These are phyloP conservation scores for Cystobasidium sp. DNA, from an alignment of 1,284 basidiomycete species.

Conservation along the genomic window DNA sequence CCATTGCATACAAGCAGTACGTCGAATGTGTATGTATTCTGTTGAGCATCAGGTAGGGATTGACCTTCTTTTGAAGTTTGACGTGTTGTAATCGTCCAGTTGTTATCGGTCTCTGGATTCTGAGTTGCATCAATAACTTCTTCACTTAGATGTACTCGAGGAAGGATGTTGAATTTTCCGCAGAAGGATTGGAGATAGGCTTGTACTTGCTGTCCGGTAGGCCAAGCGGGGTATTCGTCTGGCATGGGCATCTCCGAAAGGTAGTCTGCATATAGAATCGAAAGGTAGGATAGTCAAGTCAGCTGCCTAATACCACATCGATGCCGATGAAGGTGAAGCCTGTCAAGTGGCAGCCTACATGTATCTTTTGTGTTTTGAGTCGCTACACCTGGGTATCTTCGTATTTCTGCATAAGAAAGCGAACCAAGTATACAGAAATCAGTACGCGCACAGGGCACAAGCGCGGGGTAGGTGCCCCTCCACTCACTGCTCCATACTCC, in stretches of 20 bases:
- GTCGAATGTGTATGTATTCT: slow-evolving; percentile 14
- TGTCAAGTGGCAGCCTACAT: slow-evolving; percentile 18
- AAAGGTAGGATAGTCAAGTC: not conserved
- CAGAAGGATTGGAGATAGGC: slow-evolving; percentile 46
- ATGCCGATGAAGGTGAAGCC: not conserved
- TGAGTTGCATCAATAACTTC: slow-evolving; percentile 44
- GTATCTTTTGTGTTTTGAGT: slow-evolving; percentile 54
- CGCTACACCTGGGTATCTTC: slow-evolving; percentile 51
- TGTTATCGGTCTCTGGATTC: not conserved
- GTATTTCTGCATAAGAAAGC: slow-evolving; percentile 32
- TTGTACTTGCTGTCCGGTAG: slow-evolving; percentile 51
- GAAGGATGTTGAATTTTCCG: slow-evolving; percentile 20
- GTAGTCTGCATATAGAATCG: slow-evolving; percentile 40
- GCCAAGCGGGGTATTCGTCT: slow-evolving; percentile 51
- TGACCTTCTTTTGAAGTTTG: slow-evolving; percentile 14
- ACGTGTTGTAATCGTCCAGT: slow-evolving; percentile 27
- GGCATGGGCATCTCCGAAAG: slow-evolving; percentile 53
- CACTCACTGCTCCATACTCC: slow-evolving; percentile 39
- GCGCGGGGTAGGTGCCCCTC: not conserved
- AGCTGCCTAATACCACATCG: not conserved
- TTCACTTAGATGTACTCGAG: slow-evolving; percentile 47
- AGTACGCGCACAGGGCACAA: not conserved
- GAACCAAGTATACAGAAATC: slow-evolving; percentile 16
- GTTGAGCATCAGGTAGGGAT: slow-evolving; percentile 1
- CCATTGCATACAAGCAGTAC: slow-evolving; percentile 52